Base-by-base conservation (phyloP, 2,329 filamentous ascomycete genomes). In the Stagonosporopsis cucurbitacearum region DNA sequence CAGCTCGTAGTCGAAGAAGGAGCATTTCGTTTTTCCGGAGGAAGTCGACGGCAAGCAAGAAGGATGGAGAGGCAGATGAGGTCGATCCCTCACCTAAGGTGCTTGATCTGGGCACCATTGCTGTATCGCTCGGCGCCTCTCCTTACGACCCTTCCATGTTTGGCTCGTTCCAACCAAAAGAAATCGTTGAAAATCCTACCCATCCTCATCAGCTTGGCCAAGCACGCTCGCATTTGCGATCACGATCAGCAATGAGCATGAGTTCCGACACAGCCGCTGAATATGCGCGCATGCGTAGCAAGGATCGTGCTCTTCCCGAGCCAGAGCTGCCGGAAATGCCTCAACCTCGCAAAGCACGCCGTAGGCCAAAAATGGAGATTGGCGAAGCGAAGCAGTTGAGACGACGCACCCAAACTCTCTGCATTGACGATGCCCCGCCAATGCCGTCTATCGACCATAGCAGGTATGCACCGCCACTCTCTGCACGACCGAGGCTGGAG, bases 91-190 rank as follows among this genome's bases (percentile, higher is more conserved):
- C 65, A 32, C 50, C 65, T n/a, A 66, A 60, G 26, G 65, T 75
- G 13, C 69, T 73, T 25, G 71, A 80, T 57, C 72, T 80, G 32
- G 77, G 73, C 15, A 78, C 75, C 2, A 77, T 78, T 6, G 75
- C 76, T 4, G 64, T 72, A 11, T 69, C 77, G 4, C 69, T 81
- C 0, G 79, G 79, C 20, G 60, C 66, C 19, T 78, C 75, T 11
- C 77, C 79, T 5, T 81, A 80, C 56, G 79, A 80, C 50, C 70
- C 75, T 33, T 75, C 79, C 15, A 75, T 71, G 59, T 49, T 63
- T 32, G 40, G 48, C 6, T 50, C 59, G 11, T 60, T 53, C n/a
- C 57, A 50, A 20, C 56, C 43, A 22, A 63, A 43, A 25, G 59
- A 65, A 44, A 50, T 50, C 9, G 54, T 68, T 7, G 59, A 63